Evolutionary conservation across 495 filamentous ascomycete species (phyloP), one percentile per base, ranked within the genome.

Genomic region (Xylaria grammica): DNA sequence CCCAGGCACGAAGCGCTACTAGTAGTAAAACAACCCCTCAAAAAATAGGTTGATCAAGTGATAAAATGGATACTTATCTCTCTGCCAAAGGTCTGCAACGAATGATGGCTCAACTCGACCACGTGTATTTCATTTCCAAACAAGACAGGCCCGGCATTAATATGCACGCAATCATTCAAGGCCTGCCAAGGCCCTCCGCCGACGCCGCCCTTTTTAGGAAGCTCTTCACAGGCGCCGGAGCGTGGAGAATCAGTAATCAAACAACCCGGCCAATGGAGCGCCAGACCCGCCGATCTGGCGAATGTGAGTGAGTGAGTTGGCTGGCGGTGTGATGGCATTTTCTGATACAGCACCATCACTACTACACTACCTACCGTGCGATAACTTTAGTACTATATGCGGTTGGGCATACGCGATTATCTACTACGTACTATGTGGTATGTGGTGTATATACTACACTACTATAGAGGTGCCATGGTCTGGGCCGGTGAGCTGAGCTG

Each of bases 131-230:
- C 56, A 42, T 15, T 24, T 9, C 56, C 24, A 34, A 29, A 59
- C 56, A 29, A 59, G 42, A 59, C 27, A 46, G 56, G n/a, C 6
- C 42, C 56, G 56, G 56, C 56, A 59, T 59, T 38, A 40, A 61
- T 53, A 62, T 62, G 59, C 59, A 62, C 59, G 59, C 59, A 52
- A 62, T 52, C 48, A 53, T 53, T 32, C 46, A n/a, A n/a, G n/a
- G 7, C 40, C 40, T 17, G 7, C 34, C 46, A 61, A 29, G 17
- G n/a, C 42, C 26, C 38, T 59, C 55, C 59, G 29, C 58, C 7
- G 45, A 38, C 46, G 44, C 29, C 59, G 34, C 59, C 59, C 58
- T 22, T 40, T 61, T 50, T 48, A 42, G 59, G 59, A 62, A 62
- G 36, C 59, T 62, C 46, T 52, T 53, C 5, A 19, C 46, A 51